phyloP scores from a whole-genome alignment of 331 rosid genomes.

The Telfairia occidentalis region DNA sequence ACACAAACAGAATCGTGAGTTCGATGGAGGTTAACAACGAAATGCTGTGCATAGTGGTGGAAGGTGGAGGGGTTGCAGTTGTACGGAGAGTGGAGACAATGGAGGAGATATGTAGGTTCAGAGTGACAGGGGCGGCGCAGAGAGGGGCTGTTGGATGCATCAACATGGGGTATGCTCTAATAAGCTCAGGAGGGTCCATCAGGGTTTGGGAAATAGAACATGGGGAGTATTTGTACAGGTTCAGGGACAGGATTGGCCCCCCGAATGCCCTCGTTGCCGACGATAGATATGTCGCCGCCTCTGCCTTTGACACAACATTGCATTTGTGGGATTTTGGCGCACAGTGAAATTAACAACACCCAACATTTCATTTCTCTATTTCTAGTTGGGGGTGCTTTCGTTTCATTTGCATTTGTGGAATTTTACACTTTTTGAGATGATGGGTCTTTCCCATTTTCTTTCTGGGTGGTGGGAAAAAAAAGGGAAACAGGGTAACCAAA shows the following conservation, averaged over 20 bases:
- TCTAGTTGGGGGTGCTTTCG: too few relatives aligned
- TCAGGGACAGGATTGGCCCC: conserved; percentile 18
- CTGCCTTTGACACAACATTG: conserved; percentile 23
- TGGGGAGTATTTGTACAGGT: neutral
- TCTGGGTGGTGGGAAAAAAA: neutral
- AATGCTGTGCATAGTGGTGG: conserved; percentile 33
- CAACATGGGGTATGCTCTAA: conserved; percentile 41
- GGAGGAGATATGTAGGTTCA: conserved; percentile 38
- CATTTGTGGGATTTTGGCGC: conserved; percentile 73
- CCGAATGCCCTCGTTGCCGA: conserved; percentile 36
- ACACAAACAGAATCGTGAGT: too few relatives aligned
- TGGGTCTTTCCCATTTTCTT: neutral
- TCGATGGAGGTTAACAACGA: conserved; percentile 40
- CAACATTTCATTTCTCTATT: too few relatives aligned
- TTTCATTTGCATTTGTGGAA: too few relatives aligned
- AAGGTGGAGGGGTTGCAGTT: conserved; percentile 26
- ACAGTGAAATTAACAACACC: too few relatives aligned
- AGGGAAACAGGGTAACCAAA: neutral
- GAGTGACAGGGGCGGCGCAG: conserved; percentile 15
- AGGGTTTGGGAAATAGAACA: conserved; percentile 44
- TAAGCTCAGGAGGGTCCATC: conserved; percentile 24
- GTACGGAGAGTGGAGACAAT: conserved; percentile 35
- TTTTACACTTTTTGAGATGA: too few relatives aligned
- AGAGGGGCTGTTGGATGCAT: conserved; percentile 45
- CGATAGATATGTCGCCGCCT: conserved; percentile 53